Evolutionary conservation across 495 filamentous ascomycete genomes (phyloP), one percentile per base, ranked within the genome.

Genomic region (Aspergillus sclerotioniger): DNA sequence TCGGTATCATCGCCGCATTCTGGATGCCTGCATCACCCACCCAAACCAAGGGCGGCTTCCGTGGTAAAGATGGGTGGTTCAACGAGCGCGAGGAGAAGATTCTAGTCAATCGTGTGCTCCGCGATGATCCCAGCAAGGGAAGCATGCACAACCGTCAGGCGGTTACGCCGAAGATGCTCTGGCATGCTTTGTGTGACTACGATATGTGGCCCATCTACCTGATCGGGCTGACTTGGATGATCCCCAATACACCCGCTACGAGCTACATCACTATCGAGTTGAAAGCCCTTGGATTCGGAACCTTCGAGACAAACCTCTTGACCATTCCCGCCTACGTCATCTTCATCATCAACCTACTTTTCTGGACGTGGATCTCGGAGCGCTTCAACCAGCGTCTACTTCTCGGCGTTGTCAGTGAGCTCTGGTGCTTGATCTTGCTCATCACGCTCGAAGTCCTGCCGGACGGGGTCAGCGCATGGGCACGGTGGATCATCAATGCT

Each of bases 11-110:
- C 4, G 80, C 88, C 1, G 87, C 76, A 0, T 72, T 86, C 35
- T 84, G 87, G 70, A 86, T 94, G 79, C 87, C 88, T 0, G 75
- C 89, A 0, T 87, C 85, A 0, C 88, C 90, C 0, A 87, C 81
- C 4, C 87, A 92, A 59, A 92, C 90, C 0, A 77, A 76, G 19
- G 86, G 82, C 44, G 77, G 79, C 69, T 82, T 88, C 61, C 80
- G 88, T 3, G 88, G 89, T 0, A 88, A 86, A 57, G 74, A 88
- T 8, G 88, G 88, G 4, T 90, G 87, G 87, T 90, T 90, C 64
- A 82, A 72, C 7, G 84, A 86, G 54, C 72, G 75, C 1, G 85
- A 90, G 60, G 84, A 87, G 60, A 80, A 75, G 20, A 90, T 90
- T 64, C 80, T 91, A 48, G 86, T 89, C 16, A 91, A 88, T 62